Percentiles rank a stretch among this genome's conserved stretches.
Evolutionary conservation across 1,139 yeast species (phyloP).

Genomic region (Yamadazyma taylorii): DNA sequence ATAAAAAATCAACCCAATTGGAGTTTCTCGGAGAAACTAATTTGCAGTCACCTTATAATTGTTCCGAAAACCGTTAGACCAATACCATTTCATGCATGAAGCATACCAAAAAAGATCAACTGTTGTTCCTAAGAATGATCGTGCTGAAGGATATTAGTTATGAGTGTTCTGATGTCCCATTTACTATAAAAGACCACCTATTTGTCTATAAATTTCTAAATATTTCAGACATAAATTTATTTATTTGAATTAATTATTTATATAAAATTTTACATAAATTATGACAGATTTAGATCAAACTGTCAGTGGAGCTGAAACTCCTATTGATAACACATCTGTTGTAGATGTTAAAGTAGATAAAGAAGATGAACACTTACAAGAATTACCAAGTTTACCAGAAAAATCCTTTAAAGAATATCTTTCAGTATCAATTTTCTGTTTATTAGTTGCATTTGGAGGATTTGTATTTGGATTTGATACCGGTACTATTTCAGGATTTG

Average conservation of each 20-base stretch:
- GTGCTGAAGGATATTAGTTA: too few species aligned
- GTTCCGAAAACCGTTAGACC: too few species aligned
- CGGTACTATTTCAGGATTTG: constrained; percentile 70
- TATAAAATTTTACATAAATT: not conserved
- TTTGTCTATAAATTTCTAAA: not conserved
- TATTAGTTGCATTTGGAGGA: constrained; percentile 60
- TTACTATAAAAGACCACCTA: too few species aligned
- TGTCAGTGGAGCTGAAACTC: constrained; percentile 32
- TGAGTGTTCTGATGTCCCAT: too few species aligned
- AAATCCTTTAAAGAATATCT: constrained; percentile 31
- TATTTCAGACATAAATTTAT: not conserved
- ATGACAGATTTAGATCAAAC: constrained; percentile 13
- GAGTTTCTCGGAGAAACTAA: constrained; percentile 3
- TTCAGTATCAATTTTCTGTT: constrained; percentile 36
- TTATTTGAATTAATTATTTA: constrained; percentile 1
- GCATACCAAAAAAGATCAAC: too few species aligned
- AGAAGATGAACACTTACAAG: constrained; percentile 5
- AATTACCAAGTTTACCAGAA: constrained; percentile 26
- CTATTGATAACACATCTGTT: constrained; percentile 30
- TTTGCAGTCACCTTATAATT: not conserved
- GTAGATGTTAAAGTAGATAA: constrained; percentile 27
- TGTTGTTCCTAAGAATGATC: too few species aligned
- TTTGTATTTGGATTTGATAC: constrained; percentile 75
- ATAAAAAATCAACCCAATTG: not conserved
- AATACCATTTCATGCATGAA: too few species aligned